phyloP scores from a whole-genome alignment of 495 filamentous ascomycete genomes.

The Staphylotrichum tortipilum region DNA sequence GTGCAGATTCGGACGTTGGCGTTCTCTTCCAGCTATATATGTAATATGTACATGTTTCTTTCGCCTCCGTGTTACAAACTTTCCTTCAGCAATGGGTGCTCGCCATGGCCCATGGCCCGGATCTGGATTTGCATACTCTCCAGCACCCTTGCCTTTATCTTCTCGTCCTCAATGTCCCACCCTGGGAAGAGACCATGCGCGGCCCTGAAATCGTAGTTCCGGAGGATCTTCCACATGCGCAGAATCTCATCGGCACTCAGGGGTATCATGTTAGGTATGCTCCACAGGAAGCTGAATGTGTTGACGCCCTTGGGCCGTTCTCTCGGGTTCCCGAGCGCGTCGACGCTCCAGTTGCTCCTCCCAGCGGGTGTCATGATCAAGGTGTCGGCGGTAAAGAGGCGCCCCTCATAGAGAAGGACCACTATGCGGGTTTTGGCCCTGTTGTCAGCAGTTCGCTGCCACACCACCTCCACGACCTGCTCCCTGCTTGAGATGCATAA shows the following conservation, averaged over 20 bases:
- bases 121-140: conserved; percentile 70
- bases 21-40: neutral
- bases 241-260: conserved; percentile 48
- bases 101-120: conserved; percentile 44
- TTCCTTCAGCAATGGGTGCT: conserved; percentile 34
- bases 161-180: conserved; percentile 46
- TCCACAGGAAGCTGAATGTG: conserved; percentile 68
- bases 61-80: too few relatives aligned
- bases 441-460: neutral
- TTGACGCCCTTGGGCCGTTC: conserved; percentile 47
- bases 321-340: conserved; percentile 26
- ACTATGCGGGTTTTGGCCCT: conserved; percentile 16
- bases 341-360: conserved; percentile 30
- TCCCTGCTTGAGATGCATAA: neutral
- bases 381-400: conserved; percentile 63
- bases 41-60: neutral
- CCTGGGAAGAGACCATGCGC: conserved; percentile 59
- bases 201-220: conserved; percentile 50
- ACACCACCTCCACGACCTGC: neutral
- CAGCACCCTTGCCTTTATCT: conserved; percentile 54
- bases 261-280: conserved; percentile 73
- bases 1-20: neutral
- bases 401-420: conserved; percentile 49
- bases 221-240: conserved; percentile 45
- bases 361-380: conserved; percentile 57